Evolutionary conservation across 1,284 basidiomycete species (phyloP), one percentile per base, ranked within the genome.

Genomic region (Trichosporon coremiiforme): DNA sequence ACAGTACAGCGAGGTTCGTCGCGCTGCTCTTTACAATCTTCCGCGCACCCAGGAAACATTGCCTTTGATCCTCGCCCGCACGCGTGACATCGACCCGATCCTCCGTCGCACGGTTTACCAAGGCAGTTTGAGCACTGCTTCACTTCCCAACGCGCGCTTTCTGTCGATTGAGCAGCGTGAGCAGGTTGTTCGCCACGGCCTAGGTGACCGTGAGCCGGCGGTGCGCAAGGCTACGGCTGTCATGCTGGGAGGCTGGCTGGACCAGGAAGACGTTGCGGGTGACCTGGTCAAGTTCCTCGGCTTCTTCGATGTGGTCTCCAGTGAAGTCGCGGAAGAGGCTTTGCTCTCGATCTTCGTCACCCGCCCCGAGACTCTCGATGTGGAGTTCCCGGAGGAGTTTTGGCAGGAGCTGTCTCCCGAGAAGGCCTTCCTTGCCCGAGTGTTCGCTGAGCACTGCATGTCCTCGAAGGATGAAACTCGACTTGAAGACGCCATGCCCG

Each of bases 141-240:
- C 89, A 57, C 82, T 90, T 0, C 88, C 87, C 1, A 89, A 90
- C 75, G 90, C 91, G 2, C 87, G 89, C 10, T 87, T 88, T 9
- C 85, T 95, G 38, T 88, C 87, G 0, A 90, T 93, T 25, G 86
- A 88, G 0, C 92, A 95, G 80, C 87, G 94, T 25, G 92, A 94
- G 77, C 85, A 89, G 67, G 86, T 93, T 25, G 88, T 95, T 15
- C 88, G 89, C 60, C 89, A 91, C 73, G 95, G 95, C 0, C 86
- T 98, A 2, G 91, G 93, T 0, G 96, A 98, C 81, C 87, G 95
- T 64, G 95, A 97, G 75, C 88, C 89, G 0, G 86, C 83, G n/a
- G 95, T 98, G 5, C 86, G 91, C 50, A 87, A 90, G 29, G 93
- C 94, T 0, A 90, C 92, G 0, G 90, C 88, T 2, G 90, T 89